phyloP scores from a whole-genome alignment of 108 stramenopile genomes.

The Nitzschia sp. region DNA sequence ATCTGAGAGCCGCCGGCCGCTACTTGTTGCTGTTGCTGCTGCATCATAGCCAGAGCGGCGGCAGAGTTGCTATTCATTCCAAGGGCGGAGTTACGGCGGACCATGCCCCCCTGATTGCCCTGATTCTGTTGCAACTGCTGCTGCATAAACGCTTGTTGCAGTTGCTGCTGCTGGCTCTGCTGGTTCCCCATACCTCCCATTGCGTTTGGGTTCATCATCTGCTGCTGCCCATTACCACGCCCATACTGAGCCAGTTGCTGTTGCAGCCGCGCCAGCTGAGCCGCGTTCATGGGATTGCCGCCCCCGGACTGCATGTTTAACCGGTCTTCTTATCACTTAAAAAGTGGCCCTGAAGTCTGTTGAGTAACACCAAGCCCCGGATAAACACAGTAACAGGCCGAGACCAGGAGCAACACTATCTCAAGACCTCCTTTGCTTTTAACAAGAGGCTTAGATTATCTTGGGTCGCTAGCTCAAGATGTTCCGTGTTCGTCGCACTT shows the following conservation, averaged over 20 bases:
- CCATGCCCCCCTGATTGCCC: slow-evolving; percentile 25
- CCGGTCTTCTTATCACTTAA: not conserved
- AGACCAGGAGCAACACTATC: too few species aligned
- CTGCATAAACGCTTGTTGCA: slow-evolving; percentile 34
- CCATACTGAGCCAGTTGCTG: slow-evolving; percentile 40
- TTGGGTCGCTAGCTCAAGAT: too few species aligned
- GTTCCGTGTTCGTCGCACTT: too few species aligned
- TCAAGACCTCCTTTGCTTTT: too few species aligned
- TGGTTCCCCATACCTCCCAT: slow-evolving; percentile 38
- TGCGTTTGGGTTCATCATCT: slow-evolving; percentile 29
- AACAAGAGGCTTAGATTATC: too few species aligned
- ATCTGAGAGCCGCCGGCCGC: slow-evolving; percentile 25
- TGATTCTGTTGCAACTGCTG: slow-evolving; percentile 30
- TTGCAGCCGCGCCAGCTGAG: slow-evolving; percentile 38
- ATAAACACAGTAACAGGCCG: too few species aligned
- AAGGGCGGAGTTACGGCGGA: slow-evolving; percentile 25
- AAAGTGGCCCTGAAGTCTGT: too few species aligned
- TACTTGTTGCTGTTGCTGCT: slow-evolving; percentile 34
- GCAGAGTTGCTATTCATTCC: slow-evolving; percentile 21
- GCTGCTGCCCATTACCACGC: slow-evolving; percentile 22
- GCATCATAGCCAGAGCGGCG: slow-evolving; percentile 38
- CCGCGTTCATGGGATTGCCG: slow-evolving; percentile 34
- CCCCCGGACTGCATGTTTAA: slow-evolving; percentile 14
- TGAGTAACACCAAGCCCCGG: too few species aligned
- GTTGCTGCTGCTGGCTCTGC: slow-evolving; percentile 32